Percentiles rank a stretch among this genome's conserved stretches.
Conservation (phyloP, 2,329 filamentous ascomycete species). For the Phaeoacremonium minimum region DNA sequence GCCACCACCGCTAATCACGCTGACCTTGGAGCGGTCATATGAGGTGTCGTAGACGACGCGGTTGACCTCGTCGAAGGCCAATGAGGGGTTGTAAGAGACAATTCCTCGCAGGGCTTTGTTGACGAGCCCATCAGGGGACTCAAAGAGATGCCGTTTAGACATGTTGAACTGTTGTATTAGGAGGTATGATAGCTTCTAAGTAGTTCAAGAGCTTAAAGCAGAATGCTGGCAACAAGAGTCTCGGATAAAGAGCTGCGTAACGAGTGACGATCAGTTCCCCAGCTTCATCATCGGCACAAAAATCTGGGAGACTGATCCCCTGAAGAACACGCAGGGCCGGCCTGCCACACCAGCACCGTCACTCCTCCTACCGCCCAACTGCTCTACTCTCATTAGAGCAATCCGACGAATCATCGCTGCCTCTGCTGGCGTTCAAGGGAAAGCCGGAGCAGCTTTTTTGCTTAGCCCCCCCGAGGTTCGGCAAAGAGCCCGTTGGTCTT, state of each 20-base stretch:
- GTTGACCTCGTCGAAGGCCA: conserved; percentile 45
- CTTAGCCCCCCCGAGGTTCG: no score
- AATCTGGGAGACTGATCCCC: background rate
- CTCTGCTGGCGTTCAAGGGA: no score
- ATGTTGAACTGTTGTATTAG: conserved; percentile 21
- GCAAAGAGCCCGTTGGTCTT: no score
- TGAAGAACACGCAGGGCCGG: conserved; percentile 2
- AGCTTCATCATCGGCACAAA: no score
- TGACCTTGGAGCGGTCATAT: conserved; percentile 37
- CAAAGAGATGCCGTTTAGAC: conserved; percentile 50
- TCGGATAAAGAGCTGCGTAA: no score
- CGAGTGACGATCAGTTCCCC: no score
- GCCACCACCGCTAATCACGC: conserved; percentile 50
- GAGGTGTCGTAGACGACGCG: conserved; percentile 45
- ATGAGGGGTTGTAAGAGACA: conserved; percentile 47
- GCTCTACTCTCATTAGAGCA: no score
- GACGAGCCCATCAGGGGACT: conserved; percentile 48
- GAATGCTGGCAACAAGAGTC: background rate
- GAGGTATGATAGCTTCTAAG: background rate
- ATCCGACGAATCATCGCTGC: no score
- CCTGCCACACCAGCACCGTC: no score
- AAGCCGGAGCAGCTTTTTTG: no score
- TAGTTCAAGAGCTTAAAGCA: background rate
- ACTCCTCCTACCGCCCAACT: no score
- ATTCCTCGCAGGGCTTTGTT: conserved; percentile 46